Percentiles rank a stretch among this genome's conserved stretches.
phyloP scores from a whole-genome alignment of 2,329 filamentous ascomycete genomes.

The Monilinia aucupariae region DNA sequence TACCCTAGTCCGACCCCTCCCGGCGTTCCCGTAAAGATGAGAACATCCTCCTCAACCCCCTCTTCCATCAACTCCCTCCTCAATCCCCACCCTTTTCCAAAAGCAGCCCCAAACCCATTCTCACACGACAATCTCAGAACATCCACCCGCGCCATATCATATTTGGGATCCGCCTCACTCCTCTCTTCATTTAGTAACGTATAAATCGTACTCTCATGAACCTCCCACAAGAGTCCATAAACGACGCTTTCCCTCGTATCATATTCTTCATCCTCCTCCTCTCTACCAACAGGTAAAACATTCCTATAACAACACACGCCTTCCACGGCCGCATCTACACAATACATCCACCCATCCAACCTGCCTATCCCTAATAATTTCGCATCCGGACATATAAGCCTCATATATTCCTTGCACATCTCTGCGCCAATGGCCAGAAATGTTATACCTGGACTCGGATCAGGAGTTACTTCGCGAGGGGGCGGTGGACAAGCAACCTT shows the following conservation, averaged over 20 bases:
- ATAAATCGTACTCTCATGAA: background rate
- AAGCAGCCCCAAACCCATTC: background rate
- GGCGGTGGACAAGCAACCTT: background rate
- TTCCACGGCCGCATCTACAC: background rate
- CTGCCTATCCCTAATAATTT: background rate
- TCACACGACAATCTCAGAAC: background rate
- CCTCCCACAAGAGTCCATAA: background rate
- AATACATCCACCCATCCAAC: constrained; percentile 5
- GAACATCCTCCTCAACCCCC: background rate
- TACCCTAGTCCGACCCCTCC: background rate
- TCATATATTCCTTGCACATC: background rate
- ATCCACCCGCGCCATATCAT: background rate
- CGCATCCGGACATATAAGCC: background rate
- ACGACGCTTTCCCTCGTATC: background rate
- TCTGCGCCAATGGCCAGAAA: background rate
- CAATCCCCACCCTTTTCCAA: constrained; percentile 5
- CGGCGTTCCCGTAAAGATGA: background rate
- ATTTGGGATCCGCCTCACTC: background rate
- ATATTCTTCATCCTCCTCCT: background rate
- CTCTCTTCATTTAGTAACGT: background rate
- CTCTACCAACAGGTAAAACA: background rate
- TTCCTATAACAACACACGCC: constrained; percentile 1
- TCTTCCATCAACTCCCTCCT: background rate
- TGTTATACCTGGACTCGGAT: background rate
- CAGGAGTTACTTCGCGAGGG: background rate